phyloP scores from a whole-genome alignment of 106 monocot species.

The Narthecium ossifragum region DNA sequence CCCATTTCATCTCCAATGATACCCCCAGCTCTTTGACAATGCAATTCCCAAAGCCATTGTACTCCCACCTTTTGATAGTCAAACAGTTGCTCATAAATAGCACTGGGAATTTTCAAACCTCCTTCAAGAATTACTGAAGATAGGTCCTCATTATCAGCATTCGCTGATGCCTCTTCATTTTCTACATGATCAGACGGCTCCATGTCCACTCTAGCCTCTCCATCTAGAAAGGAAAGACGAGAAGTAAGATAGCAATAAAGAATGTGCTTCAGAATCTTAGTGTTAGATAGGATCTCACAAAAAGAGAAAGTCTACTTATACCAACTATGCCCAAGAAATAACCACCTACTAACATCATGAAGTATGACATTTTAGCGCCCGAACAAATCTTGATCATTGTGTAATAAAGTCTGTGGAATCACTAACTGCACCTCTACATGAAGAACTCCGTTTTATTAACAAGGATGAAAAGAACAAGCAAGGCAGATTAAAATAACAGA shows the following conservation, averaged over 20 bases:
- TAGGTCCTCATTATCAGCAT: conserved; percentile 14
- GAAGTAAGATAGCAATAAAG: background rate
- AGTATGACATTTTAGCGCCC: no score
- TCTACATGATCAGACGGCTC: conserved; percentile 28
- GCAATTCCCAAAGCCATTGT: conserved; percentile 98
- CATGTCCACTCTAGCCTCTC: conserved; percentile 16
- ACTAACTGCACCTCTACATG: no score
- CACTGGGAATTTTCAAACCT: conserved; percentile 68
- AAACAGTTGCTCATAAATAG: conserved; percentile 67
- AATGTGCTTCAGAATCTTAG: background rate
- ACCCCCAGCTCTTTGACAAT: conserved; percentile 93
- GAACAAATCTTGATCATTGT: no score
- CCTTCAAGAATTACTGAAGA: conserved; percentile 71
- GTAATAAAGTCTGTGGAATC: no score
- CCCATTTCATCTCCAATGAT: conserved; percentile 99
- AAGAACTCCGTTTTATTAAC: no score
- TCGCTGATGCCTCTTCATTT: conserved; percentile 22
- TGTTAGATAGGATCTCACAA: no score
- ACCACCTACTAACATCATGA: no score
- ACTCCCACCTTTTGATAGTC: conserved; percentile 98
- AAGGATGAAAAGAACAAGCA: background rate
- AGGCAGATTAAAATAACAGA: background rate
- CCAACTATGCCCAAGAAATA: no score
- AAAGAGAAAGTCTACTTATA: no score
- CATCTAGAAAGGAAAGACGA: conserved; percentile 28